Percentiles rank a stretch among this genome's conserved stretches.
Evolutionary conservation across 805 yeast genomes (phyloP).

Genomic region (Starmerella kuoi): DNA sequence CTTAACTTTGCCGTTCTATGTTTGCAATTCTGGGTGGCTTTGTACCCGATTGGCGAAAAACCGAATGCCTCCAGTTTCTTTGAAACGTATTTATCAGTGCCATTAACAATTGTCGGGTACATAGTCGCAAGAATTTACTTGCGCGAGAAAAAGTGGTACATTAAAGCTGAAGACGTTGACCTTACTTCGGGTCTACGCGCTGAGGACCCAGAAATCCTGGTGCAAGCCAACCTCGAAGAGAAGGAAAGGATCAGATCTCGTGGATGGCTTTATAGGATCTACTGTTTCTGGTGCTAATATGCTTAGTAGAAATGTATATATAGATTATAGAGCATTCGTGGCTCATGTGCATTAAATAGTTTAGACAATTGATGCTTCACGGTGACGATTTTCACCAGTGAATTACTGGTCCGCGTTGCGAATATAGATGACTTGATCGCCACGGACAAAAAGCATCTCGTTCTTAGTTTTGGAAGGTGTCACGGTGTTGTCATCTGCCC

Average conservation of each 20-base stretch:
- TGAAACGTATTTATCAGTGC: constrained; percentile 41
- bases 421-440: constrained; percentile 88
- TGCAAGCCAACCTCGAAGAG: constrained; percentile 13
- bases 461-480: constrained; percentile 43
- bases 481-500: constrained; percentile 38
- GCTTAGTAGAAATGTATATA: too few species aligned
- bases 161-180: constrained; percentile 16
- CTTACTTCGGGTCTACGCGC: constrained; percentile 18
- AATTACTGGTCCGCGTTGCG: constrained; percentile 6
- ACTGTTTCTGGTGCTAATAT: constrained; percentile 18
- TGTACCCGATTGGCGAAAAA: constrained; percentile 46
- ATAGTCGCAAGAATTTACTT: constrained; percentile 11
- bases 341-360: too few species aligned
- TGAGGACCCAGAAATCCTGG: constrained; percentile 15
- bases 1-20: constrained; percentile 50
- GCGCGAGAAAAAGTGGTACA: constrained; percentile 13
- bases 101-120: constrained; percentile 28
- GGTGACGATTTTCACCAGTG: too few species aligned
- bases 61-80: constrained; percentile 36
- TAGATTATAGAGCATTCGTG: too few species aligned
- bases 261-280: constrained; percentile 9
- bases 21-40: constrained; percentile 73
- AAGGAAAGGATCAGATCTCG: constrained; percentile 5
- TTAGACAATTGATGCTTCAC: too few species aligned
- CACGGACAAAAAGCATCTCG: constrained; percentile 91